Percentiles rank a stretch among this genome's conserved stretches.
Evolutionary conservation across 371 early-diverging fungal species (phyloP).

Genomic region (Rhizopus arrhizus): DNA sequence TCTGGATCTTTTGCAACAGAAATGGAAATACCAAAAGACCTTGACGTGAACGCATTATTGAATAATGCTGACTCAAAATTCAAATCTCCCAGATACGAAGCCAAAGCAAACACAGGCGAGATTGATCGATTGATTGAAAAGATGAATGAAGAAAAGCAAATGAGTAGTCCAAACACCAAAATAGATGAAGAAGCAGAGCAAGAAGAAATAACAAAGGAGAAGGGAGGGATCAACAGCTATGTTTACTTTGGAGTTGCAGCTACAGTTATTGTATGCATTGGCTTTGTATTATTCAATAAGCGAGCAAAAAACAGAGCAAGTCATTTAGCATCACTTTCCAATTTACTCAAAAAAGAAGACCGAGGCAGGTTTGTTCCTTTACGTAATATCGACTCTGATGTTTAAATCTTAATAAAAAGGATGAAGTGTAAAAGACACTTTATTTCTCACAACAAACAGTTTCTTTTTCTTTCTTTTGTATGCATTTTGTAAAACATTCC

Average conservation of each 20-base stretch:
- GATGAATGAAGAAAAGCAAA: conserved; percentile 26
- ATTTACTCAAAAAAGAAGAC: conserved; percentile 18
- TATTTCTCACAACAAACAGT: not conserved
- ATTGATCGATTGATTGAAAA: conserved; percentile 30
- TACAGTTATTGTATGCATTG: conserved; percentile 29
- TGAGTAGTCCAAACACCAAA: conserved; percentile 4
- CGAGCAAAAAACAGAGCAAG: conserved; percentile 16
- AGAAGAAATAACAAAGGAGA: not conserved
- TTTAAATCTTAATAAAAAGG: not conserved
- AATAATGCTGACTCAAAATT: conserved; percentile 13
- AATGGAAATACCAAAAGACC: conserved; percentile 17
- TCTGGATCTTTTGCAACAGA: conserved; percentile 36
- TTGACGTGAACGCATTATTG: conserved; percentile 20
- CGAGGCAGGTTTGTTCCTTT: conserved; percentile 43
- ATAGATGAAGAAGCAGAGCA: conserved; percentile 7
- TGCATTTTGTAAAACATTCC: not conserved
- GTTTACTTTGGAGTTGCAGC: conserved; percentile 28
- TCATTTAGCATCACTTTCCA: conserved; percentile 35
- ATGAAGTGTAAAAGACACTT: not conserved
- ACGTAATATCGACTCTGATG: conserved; percentile 35
- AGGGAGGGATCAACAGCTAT: conserved; percentile 11
- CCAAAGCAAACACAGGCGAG: conserved; percentile 30
- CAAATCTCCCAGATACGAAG: conserved; percentile 33
- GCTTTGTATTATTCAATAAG: conserved; percentile 30
- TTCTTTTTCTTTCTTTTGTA: not conserved